phyloP scores from a whole-genome alignment of 1,284 basidiomycete species.

The Hemileia vastatrix region DNA sequence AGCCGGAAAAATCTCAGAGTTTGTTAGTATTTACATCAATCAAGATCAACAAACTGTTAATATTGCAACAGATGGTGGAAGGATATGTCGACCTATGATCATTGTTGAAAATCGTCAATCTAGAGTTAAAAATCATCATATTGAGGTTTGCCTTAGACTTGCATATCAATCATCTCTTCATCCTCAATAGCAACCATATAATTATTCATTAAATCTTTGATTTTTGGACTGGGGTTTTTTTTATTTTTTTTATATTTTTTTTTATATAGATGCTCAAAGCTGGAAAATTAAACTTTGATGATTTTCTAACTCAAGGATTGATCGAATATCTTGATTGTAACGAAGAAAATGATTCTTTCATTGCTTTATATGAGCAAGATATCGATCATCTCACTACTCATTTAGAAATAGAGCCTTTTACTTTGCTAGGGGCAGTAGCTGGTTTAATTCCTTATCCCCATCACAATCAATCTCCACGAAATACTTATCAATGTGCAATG shows the following conservation, averaged over 20 bases:
- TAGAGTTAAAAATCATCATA: conserved; percentile 70
- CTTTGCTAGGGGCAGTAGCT: conserved; percentile 90
- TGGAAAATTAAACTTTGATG: conserved; percentile 74
- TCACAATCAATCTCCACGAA: conserved; percentile 97
- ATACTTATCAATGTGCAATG: conserved; percentile 99
- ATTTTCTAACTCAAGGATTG: conserved; percentile 87
- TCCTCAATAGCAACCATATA: not conserved
- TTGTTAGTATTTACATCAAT: conserved; percentile 94
- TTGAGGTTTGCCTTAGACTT: conserved; percentile 52
- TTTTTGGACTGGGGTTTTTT: not conserved
- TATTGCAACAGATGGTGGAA: conserved; percentile 93
- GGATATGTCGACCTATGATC: conserved; percentile 96
- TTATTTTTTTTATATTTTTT: not conserved
- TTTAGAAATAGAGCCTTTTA: conserved; percentile 98
- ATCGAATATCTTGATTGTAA: conserved; percentile 99
- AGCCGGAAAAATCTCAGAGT: conserved; percentile 85
- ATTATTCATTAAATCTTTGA: not conserved
- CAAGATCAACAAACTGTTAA: conserved; percentile 90
- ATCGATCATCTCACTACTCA: conserved; percentile 78
- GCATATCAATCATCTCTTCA: not conserved
- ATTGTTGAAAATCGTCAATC: conserved; percentile 81
- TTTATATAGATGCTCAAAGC: conserved; percentile 62
- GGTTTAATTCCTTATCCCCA: conserved; percentile 98
- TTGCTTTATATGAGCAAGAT: conserved; percentile 86
- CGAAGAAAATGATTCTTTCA: conserved; percentile 97